Base-by-base conservation (phyloP, 345 rosid species). In the Gossypium thurberi region DNA sequence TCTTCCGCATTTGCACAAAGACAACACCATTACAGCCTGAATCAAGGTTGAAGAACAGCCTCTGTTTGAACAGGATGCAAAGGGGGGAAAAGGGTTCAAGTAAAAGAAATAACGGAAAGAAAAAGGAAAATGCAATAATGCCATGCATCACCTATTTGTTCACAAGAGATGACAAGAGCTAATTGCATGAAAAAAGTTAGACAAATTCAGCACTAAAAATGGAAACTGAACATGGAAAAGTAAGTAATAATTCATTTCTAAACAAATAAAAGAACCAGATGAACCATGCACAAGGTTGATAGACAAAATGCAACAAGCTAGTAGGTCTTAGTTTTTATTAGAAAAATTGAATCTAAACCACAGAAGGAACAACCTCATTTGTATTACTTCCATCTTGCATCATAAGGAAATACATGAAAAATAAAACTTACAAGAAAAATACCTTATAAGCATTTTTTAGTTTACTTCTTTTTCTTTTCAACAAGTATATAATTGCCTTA, bases 1-100 rank as follows among this genome's bases (percentile, higher is more conserved):
- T 81, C 87, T 84, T 89, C 77, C 88, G 89, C 99, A 95, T 95
- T 86, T 95, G 99, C 78, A 95, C 83, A 75, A 95, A 82, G 68
- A 84, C 85, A 60, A 95, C 85, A 71, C 99, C 99, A 53, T 91
- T 93, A 78, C 98, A 93, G 57, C 99, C 96, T 6, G 94, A 87
- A 85, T 93, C 99, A 69, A 96, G 90, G 84, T 79, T 85, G 78
- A 82, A 46, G 79, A 96, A 91, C 62, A 86, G 90, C 82, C 98
- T 91, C 99, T 95, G 82, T 59, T 60, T 18, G 51, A 76, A 73
- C 61, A 85, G 18, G 8, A 75, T 60, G 25, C 58, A 68, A 33
- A 50, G 15, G 18, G 13, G 13, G 52, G 4, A 20, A 20, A 65
- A 13, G 7, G 6, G 26, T 21, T 65, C 33, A 66, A 66, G 59